These are phyloP conservation scores for Sporothrix sp. DNA, from an alignment of 2,329 filamentous ascomycete genomes.

Conservation along the genomic window DNA sequence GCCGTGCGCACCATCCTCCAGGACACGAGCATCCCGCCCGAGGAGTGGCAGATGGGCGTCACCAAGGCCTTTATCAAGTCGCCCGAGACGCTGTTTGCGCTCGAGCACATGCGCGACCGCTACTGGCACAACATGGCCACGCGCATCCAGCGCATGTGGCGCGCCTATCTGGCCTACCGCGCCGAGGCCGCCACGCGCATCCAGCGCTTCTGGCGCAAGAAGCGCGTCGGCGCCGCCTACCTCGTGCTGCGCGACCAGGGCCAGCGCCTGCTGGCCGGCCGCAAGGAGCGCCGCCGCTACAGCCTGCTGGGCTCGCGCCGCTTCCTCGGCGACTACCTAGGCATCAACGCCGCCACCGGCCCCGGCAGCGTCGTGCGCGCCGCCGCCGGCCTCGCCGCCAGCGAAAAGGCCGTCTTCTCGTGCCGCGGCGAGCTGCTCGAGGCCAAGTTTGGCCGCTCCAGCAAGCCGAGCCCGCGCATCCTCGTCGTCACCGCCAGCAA, in stretches of 20 bases:
- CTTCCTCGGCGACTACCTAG: constrained; percentile 92
- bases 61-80: constrained; percentile 98
- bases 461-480: constrained; percentile 80
- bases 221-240: constrained; percentile 81
- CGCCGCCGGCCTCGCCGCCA: constrained; percentile 58
- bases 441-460: constrained; percentile 91
- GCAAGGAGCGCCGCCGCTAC: constrained; percentile 85
- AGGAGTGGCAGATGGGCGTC: constrained; percentile 95
- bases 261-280: constrained; percentile 67
- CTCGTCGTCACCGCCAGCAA: constrained; percentile 77
- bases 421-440: constrained; percentile 84
- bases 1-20: constrained; percentile 89
- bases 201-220: constrained; percentile 90
- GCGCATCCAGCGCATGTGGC: constrained; percentile 92
- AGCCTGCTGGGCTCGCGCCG: constrained; percentile 84
- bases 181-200: constrained; percentile 89
- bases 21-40: constrained; percentile 87
- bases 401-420: constrained; percentile 76
- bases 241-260: constrained; percentile 81
- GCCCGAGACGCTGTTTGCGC: constrained; percentile 88
- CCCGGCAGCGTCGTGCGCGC: constrained; percentile 72
- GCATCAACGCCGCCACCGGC: constrained; percentile 69
- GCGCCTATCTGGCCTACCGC: constrained; percentile 87
- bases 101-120: constrained; percentile 94
- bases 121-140: constrained; percentile 99